These are phyloP conservation scores for Pseudoscleropodium purum DNA, from an alignment of 225 moss, liverwort and hornwort genomes.

Conservation along the genomic window DNA sequence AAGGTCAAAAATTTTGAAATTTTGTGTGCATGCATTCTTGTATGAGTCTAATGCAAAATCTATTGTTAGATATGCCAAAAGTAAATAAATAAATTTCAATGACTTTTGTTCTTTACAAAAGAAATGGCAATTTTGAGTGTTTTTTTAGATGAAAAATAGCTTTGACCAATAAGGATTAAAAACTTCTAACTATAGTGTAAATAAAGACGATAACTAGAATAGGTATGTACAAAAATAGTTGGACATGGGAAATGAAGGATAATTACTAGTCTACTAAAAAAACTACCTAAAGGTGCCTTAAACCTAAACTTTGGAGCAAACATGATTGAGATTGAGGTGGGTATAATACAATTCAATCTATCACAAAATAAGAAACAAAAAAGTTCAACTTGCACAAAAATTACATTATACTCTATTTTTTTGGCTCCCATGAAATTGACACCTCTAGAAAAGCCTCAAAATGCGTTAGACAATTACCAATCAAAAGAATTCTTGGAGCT, in stretches of 20 bases:
- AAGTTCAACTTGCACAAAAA: neutral
- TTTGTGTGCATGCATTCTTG: fast-evolving
- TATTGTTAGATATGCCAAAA: neutral
- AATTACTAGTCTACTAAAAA: neutral
- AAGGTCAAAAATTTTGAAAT: neutral
- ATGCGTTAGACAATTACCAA: neutral
- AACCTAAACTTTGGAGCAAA: neutral
- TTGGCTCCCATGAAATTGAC: neutral
- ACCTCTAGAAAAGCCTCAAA: neutral
- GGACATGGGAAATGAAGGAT: fast-evolving
- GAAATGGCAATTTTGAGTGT: fast-evolving
- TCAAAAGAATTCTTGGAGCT: neutral
- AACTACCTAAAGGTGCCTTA: neutral
- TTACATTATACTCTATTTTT: neutral
- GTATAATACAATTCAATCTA: neutral
- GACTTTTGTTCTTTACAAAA: neutral
- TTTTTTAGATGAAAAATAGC: neutral
- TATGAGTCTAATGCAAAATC: neutral
- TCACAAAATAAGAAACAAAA: no score
- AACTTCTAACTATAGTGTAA: neutral
- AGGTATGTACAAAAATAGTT: neutral
- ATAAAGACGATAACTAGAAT: neutral
- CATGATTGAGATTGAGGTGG: neutral
- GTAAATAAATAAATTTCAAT: no score
- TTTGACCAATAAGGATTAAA: fast-evolving